These are phyloP conservation scores for Xanthoconium separans DNA, from an alignment of 1,284 basidiomycete genomes.

Conservation along the genomic window DNA sequence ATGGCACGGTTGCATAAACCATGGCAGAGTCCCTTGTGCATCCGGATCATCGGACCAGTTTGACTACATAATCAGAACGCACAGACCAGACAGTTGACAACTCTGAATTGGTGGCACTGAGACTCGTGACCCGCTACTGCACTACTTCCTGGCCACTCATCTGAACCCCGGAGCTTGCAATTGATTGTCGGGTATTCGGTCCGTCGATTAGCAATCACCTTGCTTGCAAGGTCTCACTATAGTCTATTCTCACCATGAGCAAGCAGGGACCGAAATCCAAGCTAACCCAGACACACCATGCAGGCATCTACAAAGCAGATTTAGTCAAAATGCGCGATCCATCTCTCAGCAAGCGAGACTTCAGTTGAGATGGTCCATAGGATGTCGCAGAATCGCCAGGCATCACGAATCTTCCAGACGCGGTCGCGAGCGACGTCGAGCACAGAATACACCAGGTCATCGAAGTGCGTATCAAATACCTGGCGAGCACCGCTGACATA, in stretches of 20 bases:
- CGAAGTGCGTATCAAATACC: constrained; percentile 53
- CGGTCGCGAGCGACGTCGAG: constrained; percentile 94
- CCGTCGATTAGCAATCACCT: too few relatives aligned
- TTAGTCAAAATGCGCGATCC: constrained; percentile 53
- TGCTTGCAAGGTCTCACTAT: background rate
- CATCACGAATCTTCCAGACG: constrained; percentile 77
- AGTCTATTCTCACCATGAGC: constrained; percentile 37
- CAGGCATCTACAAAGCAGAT: constrained; percentile 67
- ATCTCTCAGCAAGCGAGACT: constrained; percentile 10
- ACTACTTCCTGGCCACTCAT: too few relatives aligned
- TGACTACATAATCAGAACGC: too few relatives aligned
- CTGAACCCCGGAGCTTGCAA: too few relatives aligned
- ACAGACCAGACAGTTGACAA: too few relatives aligned
- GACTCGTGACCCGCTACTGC: too few relatives aligned
- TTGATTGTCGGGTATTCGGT: too few relatives aligned
- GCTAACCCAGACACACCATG: constrained; percentile 43
- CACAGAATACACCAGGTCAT: constrained; percentile 93
- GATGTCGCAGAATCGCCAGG: constrained; percentile 91
- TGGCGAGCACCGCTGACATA: background rate
- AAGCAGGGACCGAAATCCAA: constrained; percentile 46
- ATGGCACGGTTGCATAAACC: too few relatives aligned
- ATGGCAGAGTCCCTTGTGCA: too few relatives aligned
- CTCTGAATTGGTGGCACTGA: too few relatives aligned
- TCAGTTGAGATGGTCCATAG: constrained; percentile 42
- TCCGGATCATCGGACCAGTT: too few relatives aligned